Evolutionary conservation across 148 eudicot genomes (phyloP).

Genomic region (Hydrangea macrophylla): DNA sequence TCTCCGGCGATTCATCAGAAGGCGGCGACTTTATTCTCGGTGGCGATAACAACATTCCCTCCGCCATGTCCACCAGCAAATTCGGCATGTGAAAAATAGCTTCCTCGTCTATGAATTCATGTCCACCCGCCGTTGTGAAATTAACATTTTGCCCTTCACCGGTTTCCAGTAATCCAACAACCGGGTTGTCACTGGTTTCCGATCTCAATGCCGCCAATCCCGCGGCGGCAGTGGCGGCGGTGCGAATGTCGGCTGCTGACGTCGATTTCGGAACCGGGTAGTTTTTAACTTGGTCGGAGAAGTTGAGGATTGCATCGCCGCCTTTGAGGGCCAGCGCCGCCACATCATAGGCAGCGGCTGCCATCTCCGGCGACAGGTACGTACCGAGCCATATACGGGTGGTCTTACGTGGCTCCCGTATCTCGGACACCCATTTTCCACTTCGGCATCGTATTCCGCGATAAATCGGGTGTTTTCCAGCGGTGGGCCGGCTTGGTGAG

Average conservation of each 20-base stretch:
- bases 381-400: conserved; percentile 51
- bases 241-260: conserved; percentile 34
- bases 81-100: conserved; percentile 59
- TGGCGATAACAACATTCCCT: conserved; percentile 63
- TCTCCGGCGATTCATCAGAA: conserved; percentile 27
- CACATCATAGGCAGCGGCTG: conserved; percentile 48
- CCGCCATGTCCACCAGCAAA: conserved; percentile 71
- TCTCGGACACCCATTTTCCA: conserved; percentile 52
- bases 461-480: conserved; percentile 29
- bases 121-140: background rate
- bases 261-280: conserved; percentile 50
- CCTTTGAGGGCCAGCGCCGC: conserved; percentile 62
- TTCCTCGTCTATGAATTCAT: conserved; percentile 52
- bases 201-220: background rate
- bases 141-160: background rate
- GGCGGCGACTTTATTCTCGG: conserved; percentile 39
- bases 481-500: conserved; percentile 9
- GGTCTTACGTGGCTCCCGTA: conserved; percentile 45
- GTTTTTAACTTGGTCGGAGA: conserved; percentile 32
- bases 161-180: too few relatives aligned
- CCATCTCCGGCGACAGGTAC: conserved; percentile 41
- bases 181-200: background rate
- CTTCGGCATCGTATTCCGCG: conserved; percentile 43
- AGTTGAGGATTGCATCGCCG: conserved; percentile 42
- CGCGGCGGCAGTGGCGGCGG: conserved; percentile 38